Base-by-base conservation (phyloP, 805 yeast genomes). In the Candida ulmi region DNA sequence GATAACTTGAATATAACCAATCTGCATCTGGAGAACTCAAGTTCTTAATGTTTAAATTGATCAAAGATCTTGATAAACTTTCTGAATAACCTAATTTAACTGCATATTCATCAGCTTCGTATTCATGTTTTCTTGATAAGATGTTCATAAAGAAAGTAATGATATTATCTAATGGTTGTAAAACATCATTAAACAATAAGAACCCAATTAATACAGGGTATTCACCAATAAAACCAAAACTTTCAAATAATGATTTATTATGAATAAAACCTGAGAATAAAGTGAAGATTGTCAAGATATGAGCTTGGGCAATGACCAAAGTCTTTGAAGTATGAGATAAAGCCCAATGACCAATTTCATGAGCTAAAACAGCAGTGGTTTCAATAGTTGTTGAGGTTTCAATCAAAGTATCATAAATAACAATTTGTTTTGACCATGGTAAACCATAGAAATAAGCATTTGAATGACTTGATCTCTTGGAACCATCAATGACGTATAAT, bases 261-360 rank as follows among this genome's bases (percentile, higher is more conserved):
- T 80, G 76, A 57, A 87, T 76, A 51, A 91, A 88, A 1, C 80
- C 82, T 2, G 95, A 76, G 63, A 93, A 90, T 46, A 84, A 57
- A 1, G 83, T 69, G 60, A 90, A 86, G 33, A 80, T 71, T 19
- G 76, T 54, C 50, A 83, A 76, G 38, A 81, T 61, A 51, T 85
- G 85, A 5, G 66, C 59, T 62, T 87, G 90, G 35, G 78, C 69
- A 46, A 81, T 72, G 5, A 74, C 54, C 54, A 93, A 63, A 72
- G 83, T 74, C 58, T 80, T 80, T n/a, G 90, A 69, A 45, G 90
- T 83, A 62, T 93, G 99, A 42, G 83, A 80, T 60, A 84, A 72
- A 53, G 83, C 81, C 99, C 99, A 93, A 62, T 93, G 99, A 37
- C 99, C 99, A 51, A 93, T 83, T 68, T 93, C 99, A 58, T 93